Evolutionary conservation across 208 protist species (phyloP), one percentile per base, ranked within the genome.

Genomic region (Leishmania turanica): DNA sequence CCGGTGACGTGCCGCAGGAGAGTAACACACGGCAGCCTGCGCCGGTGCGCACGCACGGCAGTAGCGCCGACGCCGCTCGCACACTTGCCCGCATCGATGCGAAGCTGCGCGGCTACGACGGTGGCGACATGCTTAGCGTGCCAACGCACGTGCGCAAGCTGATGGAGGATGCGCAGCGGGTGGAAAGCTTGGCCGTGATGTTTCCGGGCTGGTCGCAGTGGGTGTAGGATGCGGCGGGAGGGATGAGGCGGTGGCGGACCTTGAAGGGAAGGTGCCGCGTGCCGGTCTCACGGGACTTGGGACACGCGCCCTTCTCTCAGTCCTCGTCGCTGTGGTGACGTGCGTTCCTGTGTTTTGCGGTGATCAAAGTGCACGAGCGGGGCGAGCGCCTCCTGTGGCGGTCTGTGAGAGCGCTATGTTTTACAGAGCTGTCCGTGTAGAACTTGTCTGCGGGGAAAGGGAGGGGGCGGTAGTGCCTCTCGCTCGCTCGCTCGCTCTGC

Each of bases 51-150:
- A 78, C 58, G 58, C 80, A 71, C 40, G 79, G 80, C 76, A 91
- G 76, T 31, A 85, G 74, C 34, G 89, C 87, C 0, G 95, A 98
- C 70, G 96, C 96, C 0, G 85, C 94, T 47, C 90, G 92, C 51
- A 93, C 95, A 1, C 76, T 99, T 6, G 82, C 92, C 1, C 86
- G 91, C 42, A 91, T 98, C 24, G 85, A 88, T 1, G 91, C 96
- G 60, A 99, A 99, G 85, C 90, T 99, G 70, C 75, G 82, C 21
- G 93, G 95, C 58, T 90, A 92, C 81, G 90, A 96, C 37, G 84
- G 84, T 42, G 92, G 91, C n/a, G 93, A 96, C 40, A 56, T 87
- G 37, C 83, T 96, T 7, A 87, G 80, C 51, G 90, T 93, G 9
- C 74, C 88, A 7, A 90, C 90, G 66, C 93, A 96, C 47, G 91